Base-by-base conservation (phyloP, 176 grass and related monocot genomes). In the Phyllostachys edulis region DNA sequence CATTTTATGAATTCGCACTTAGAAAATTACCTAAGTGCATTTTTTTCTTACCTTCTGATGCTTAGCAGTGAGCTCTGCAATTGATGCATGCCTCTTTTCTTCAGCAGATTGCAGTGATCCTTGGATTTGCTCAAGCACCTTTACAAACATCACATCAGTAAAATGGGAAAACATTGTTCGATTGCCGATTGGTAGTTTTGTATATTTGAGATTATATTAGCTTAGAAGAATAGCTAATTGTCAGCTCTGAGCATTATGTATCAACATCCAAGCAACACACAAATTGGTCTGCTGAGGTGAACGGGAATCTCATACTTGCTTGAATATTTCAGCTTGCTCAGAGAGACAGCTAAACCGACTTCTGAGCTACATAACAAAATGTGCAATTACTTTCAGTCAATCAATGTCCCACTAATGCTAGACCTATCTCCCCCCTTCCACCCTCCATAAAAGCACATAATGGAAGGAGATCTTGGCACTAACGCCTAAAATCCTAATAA, bases 51-150 rank as follows among this genome's bases (percentile, higher is more conserved):
- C 96, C 93, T 91, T 99, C 55, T 96, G 93, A 70, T 96, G 80
- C 89, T 94, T 99, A 90, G 86, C 71, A 46, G 93, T 85, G 84
- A 99, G 90, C 73, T 99, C 96, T 76, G 86, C 66, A 65, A 94
- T 86, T 97, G 89, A 69, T 69, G 67, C 61, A n/a, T 86, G 87
- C 82, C 94, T 88, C 81, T 93, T 97, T 81, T 97, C 91, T 88
- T 97, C 91, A 76, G 86, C 87, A 69, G 81, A 76, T 85, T 97
- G 92, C 40, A 97, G 79, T 63, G 86, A 94, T 85, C 77, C 86
- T 88, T 87, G 87, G 81, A 96, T 88, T 99, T 96, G 88, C 67
- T 99, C 96, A 73, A 99, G 88, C 90, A 94, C 69, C 96, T 98
- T 90, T 79, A 83, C 37, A 84, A 81, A 80, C 9, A 89, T 91